phyloP scores from a whole-genome alignment of 257 asterid genomes.

The Fraxinus cuspidata region DNA sequence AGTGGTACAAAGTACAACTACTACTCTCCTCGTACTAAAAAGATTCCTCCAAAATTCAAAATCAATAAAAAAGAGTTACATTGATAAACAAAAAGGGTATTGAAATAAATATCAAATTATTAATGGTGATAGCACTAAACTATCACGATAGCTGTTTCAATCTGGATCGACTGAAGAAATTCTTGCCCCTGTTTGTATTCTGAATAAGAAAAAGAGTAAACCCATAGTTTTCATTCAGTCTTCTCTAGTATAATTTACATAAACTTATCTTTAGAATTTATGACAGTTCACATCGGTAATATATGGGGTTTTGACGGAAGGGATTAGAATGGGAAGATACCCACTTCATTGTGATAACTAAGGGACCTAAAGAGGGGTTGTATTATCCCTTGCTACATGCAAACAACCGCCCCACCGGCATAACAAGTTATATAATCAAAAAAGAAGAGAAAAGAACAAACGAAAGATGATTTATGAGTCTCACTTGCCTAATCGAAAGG shows the following conservation, averaged over 20 bases:
- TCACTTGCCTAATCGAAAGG: not conserved
- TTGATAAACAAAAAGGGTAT: not conserved
- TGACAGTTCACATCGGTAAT: not conserved
- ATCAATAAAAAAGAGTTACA: not conserved
- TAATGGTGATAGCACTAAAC: not conserved
- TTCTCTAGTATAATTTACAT: not conserved
- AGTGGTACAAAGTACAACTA: not conserved
- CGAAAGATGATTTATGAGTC: not conserved
- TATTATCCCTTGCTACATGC: not conserved
- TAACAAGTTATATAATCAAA: not conserved
- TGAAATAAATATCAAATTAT: no score
- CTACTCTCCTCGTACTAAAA: not conserved
- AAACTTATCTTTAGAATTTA: not conserved
- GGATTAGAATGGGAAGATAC: not conserved
- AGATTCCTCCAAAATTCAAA: not conserved
- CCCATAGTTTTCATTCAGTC: not conserved
- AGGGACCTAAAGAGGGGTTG: not conserved
- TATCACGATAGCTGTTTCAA: not conserved
- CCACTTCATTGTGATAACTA: not conserved
- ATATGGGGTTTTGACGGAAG: not conserved
- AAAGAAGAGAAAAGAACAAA: no score
- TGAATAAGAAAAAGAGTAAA: not conserved
- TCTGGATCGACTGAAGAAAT: not conserved
- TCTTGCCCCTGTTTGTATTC: not conserved
- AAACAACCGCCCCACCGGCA: not conserved